Percentiles rank a stretch among this genome's conserved stretches.
phyloP scores from a whole-genome alignment of 805 yeast species.

The Komagataella mondaviorum region DNA sequence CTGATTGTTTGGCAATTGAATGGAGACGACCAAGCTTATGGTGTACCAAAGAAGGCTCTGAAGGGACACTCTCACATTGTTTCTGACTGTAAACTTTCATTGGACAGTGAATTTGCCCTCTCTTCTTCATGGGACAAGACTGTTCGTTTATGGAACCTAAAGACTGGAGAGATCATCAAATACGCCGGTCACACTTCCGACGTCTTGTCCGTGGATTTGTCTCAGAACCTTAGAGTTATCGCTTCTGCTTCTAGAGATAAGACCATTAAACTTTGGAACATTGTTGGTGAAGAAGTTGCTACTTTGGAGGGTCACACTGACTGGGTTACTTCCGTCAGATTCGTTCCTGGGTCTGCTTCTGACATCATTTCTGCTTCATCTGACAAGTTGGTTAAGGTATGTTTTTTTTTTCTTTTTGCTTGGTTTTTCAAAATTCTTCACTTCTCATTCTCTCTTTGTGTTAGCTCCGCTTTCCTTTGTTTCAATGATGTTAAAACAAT shows the following conservation, averaged over 20 bases:
- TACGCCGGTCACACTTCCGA: conserved; percentile 98
- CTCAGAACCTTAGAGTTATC: conserved; percentile 93
- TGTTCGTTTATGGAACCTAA: conserved; percentile 95
- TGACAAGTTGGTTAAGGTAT: conserved; percentile 98
- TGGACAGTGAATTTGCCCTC: conserved; percentile 95
- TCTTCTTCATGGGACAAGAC: conserved; percentile 99
- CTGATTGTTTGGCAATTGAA: conserved; percentile 95
- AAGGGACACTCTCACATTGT: conserved; percentile 99
- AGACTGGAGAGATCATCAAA: conserved; percentile 88
- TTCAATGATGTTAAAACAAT: conserved; percentile 64
- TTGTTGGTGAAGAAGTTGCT: conserved; percentile 92
- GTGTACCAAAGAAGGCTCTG: conserved; percentile 95
- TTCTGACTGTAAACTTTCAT: conserved; percentile 93
- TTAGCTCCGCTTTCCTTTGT: conserved; percentile 3
- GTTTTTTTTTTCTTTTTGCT: conserved; percentile 24
- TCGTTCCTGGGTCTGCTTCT: conserved; percentile 72
- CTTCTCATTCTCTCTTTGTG: background rate
- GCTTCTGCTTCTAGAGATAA: conserved; percentile 98
- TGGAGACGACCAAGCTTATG: conserved; percentile 93
- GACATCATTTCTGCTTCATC: conserved; percentile 95
- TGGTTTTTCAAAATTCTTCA: background rate
- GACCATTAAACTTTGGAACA: conserved; percentile 99
- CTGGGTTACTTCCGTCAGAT: conserved; percentile 98
- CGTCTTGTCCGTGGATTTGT: conserved; percentile 92
- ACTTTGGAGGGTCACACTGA: conserved; percentile 93